A percentile compares a stretch with the other conserved stretches of the same genome.
phyloP scores from a whole-genome alignment of 1,284 basidiomycete genomes.

The Sporisorium graminicola region DNA sequence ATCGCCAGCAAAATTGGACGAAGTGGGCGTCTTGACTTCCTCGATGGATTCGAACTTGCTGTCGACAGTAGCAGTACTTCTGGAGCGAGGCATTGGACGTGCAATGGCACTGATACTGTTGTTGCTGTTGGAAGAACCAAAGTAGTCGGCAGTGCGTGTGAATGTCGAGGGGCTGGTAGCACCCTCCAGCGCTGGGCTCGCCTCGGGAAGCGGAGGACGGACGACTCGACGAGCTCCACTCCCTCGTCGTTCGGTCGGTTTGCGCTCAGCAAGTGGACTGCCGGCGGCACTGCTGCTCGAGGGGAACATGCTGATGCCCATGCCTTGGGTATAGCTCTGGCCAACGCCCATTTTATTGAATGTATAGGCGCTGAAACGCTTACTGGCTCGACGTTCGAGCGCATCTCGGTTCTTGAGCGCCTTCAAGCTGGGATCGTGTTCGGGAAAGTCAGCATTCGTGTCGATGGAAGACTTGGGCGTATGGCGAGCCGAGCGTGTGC shows the following conservation, averaged over 20 bases:
- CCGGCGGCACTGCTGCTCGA: conserved; percentile 15
- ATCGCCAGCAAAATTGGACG: conserved; percentile 26
- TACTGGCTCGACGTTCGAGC: conserved; percentile 90
- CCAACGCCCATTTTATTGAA: conserved; percentile 87
- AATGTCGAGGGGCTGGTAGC: conserved; percentile 31
- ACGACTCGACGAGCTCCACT: conserved; percentile 39
- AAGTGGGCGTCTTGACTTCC: conserved; percentile 52
- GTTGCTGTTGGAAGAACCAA: conserved; percentile 30
- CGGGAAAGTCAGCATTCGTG: conserved; percentile 72
- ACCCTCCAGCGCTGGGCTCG: conserved; percentile 30
- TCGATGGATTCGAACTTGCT: conserved; percentile 49
- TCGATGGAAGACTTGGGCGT: conserved; percentile 45
- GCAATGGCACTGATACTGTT: conserved; percentile 20
- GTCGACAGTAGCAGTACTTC: conserved; percentile 24
- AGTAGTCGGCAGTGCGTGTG: conserved; percentile 34
- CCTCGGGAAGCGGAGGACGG: conserved; percentile 41
- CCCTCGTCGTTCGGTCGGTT: conserved; percentile 26
- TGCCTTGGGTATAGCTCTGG: conserved; percentile 47
- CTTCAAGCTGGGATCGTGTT: conserved; percentile 84
- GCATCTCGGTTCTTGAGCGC: conserved; percentile 88
- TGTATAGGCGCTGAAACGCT: conserved; percentile 95
- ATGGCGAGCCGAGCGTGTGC: conserved; percentile 33
- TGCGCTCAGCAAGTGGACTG: conserved; percentile 50
- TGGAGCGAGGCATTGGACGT: conserved; percentile 30
- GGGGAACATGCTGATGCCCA: conserved; percentile 48